These are phyloP conservation scores for Macrocystidia cucumis DNA, from an alignment of 1,284 basidiomycete species.

Conservation along the genomic window DNA sequence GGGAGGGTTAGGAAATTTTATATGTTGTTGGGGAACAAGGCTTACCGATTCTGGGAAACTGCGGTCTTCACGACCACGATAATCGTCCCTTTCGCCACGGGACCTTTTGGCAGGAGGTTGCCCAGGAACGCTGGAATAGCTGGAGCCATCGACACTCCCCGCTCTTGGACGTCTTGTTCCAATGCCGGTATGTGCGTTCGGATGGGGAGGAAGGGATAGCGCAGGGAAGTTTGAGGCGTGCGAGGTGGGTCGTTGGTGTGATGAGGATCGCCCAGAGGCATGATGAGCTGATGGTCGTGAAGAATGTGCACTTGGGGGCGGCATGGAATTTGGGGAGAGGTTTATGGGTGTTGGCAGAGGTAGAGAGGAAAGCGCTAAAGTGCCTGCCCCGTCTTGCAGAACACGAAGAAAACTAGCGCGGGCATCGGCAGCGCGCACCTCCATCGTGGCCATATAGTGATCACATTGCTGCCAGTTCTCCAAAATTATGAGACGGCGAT, in stretches of 20 bases:
- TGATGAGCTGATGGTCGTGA: slow-evolving; percentile 1
- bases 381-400: slow-evolving; percentile 34
- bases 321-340: slow-evolving; percentile 2
- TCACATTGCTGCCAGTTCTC: slow-evolving; percentile 50
- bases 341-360: slow-evolving; percentile 14
- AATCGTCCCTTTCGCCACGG: slow-evolving; percentile 28
- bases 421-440: slow-evolving; percentile 40
- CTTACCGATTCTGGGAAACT: slow-evolving; percentile 22
- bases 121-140: slow-evolving; percentile 14
- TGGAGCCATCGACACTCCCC: slow-evolving; percentile 18
- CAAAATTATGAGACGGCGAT: slow-evolving; percentile 36
- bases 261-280: background rate
- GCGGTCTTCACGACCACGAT: slow-evolving; percentile 16
- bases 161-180: slow-evolving; percentile 19
- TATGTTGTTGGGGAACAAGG: slow-evolving; percentile 8
- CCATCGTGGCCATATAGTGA: slow-evolving; percentile 36
- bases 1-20: slow-evolving; percentile 5
- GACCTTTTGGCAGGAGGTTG: slow-evolving; percentile 40
- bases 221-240: slow-evolving; percentile 1
- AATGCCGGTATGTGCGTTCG: slow-evolving; percentile 12
- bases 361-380: slow-evolving; percentile 25
- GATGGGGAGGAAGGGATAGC: slow-evolving; percentile 16
- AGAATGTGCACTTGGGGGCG: too few relatives aligned
- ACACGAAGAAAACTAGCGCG: slow-evolving; percentile 40
- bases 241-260: background rate